These are phyloP conservation scores for Xerocomellus dryophilus DNA, from an alignment of 768 basidiomycete genomes.

Conservation along the genomic window DNA sequence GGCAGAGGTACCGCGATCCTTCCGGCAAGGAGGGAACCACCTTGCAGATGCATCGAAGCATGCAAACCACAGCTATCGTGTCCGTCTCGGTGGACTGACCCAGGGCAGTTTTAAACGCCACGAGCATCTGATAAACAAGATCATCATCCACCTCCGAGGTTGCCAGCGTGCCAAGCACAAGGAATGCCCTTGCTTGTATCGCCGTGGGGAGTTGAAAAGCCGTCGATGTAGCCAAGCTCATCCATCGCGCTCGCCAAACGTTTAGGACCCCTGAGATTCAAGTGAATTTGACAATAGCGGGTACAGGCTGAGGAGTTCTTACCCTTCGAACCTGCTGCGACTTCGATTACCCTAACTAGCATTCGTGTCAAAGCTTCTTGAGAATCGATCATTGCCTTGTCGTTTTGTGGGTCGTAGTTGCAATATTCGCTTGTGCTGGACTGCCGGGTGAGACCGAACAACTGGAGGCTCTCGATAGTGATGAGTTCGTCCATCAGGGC, in stretches of 20 bases:
- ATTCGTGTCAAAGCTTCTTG: slow-evolving; percentile 66
- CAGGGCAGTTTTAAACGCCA: slow-evolving; percentile 76
- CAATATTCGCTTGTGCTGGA: slow-evolving; percentile 69
- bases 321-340: slow-evolving; percentile 71
- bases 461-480: slow-evolving; percentile 51
- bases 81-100: slow-evolving; percentile 65
- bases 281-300: slow-evolving; percentile 4
- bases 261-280: slow-evolving; percentile 63
- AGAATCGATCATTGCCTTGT: slow-evolving; percentile 53
- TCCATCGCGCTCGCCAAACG: slow-evolving; percentile 91
- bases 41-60: slow-evolving; percentile 82
- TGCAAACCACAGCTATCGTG: slow-evolving; percentile 73
- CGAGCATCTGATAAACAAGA: slow-evolving; percentile 88
- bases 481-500: slow-evolving; percentile 60
- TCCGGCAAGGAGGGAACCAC: slow-evolving; percentile 67
- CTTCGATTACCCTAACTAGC: slow-evolving; percentile 59
- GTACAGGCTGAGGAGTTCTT: slow-evolving; percentile 16
- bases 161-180: slow-evolving; percentile 78
- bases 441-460: slow-evolving; percentile 71
- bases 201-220: slow-evolving; percentile 88
- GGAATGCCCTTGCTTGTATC: slow-evolving; percentile 85
- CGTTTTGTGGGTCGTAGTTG: slow-evolving; percentile 51
- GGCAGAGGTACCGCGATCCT: slow-evolving; percentile 68
- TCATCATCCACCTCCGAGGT: slow-evolving; percentile 88
- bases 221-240: slow-evolving; percentile 81